Base-by-base conservation (phyloP, 176 grass and related monocot species). In the Pontederia crassipes region DNA sequence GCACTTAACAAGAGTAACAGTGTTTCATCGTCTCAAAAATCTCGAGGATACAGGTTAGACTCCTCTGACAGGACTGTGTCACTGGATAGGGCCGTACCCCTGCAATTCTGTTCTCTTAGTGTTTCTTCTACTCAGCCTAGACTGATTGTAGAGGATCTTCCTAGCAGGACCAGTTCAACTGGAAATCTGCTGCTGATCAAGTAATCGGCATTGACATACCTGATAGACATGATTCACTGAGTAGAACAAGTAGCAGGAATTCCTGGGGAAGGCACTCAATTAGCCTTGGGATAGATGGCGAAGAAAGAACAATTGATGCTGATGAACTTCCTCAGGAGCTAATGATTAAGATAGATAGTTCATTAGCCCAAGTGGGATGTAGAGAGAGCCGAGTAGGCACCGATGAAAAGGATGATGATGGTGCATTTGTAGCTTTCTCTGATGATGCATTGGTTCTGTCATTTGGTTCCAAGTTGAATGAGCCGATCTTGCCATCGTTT, bases 241-340 rank as follows among this genome's bases (percentile, higher is more conserved):
- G 68, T 55, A 79, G 79, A 66, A 76, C 72, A 82, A 85, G 73
- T 59, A 82, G 65, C 52, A 82, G 72, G 12, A 60, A 35, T 26
- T 72, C 59, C 28, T 57, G 17, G 50, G 28, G 0, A 8, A 50
- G 86, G 65, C 74, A 72, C 62, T 90, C 91, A 15, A 80, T 70
- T 53, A 83, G 84, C 52, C 79, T 97, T 32, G 81, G 87, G 17
- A 72, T 79, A 2, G 79, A 80, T 14, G 71, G 69, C 50, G 82
- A 85, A 0, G 89, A 89, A 69, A 75, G 68, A 16, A 81, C 47
- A 60, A 57, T 71, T 28, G 16, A 53, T 48, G 11, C 28, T 9
- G 9, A 64, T 11, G 32, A 29, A 61, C 32, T 64, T 47, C 51
- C 71, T 15, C 59, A 64, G 11, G 71, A 74, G 28, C 27, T 64